Evolutionary conservation across 1,139 yeast species (phyloP).

Genomic region (Pichia inconspicua): DNA sequence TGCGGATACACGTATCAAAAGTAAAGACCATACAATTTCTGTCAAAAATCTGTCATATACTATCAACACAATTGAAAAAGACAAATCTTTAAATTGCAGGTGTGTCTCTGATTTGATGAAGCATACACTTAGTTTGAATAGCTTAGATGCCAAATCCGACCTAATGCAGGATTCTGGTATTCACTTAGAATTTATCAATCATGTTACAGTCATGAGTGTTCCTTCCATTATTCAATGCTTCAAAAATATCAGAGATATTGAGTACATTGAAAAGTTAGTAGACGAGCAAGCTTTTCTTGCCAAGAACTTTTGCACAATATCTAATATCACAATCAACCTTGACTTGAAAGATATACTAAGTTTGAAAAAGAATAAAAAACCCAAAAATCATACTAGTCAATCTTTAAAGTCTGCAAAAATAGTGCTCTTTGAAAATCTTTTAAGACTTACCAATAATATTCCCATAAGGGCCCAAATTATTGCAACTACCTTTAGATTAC

Average conservation of each 20-base stretch:
- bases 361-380: background rate
- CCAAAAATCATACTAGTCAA: background rate
- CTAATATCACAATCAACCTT: slow-evolving; percentile 10
- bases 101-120: slow-evolving; percentile 8
- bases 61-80: slow-evolving; percentile 8
- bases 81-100: slow-evolving; percentile 7
- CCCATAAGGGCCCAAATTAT: slow-evolving; percentile 21
- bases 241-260: slow-evolving; percentile 10
- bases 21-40: background rate
- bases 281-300: slow-evolving; percentile 14
- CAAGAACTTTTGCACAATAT: slow-evolving; percentile 14
- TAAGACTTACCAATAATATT: slow-evolving; percentile 18
- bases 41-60: slow-evolving; percentile 10
- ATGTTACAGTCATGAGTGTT: slow-evolving; percentile 13
- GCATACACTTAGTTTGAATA: slow-evolving; percentile 11
- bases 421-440: slow-evolving; percentile 8
- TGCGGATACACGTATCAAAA: slow-evolving; percentile 6
- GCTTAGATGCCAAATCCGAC: slow-evolving; percentile 4
- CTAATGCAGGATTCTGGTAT: slow-evolving; percentile 5
- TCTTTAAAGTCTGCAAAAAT: background rate
- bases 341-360: slow-evolving; percentile 12
- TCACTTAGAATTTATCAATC: slow-evolving; percentile 15
- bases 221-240: slow-evolving; percentile 6
- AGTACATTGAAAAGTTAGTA: slow-evolving; percentile 6
- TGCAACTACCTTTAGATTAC: slow-evolving; percentile 14